Percentiles rank a stretch among this genome's conserved stretches.
Conservation (phyloP, 2,329 filamentous ascomycete species). For the Aspergillus niger region DNA sequence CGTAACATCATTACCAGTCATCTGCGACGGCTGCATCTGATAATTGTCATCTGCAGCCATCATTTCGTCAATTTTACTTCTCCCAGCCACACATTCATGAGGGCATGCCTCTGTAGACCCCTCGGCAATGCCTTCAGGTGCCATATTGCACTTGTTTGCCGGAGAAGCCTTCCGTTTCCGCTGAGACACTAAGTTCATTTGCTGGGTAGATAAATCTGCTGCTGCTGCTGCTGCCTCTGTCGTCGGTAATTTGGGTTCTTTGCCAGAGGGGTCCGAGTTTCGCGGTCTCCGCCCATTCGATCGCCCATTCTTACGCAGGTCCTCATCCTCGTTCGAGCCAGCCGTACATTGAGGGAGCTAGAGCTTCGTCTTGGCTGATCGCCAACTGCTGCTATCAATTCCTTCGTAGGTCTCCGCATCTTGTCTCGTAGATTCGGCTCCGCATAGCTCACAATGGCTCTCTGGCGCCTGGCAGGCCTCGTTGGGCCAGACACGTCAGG, state of each 20-base stretch:
- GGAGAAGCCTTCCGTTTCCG: constrained; percentile 34
- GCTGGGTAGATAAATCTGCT: constrained; percentile 18
- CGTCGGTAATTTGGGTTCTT: constrained; percentile 21
- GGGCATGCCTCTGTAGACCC: background rate
- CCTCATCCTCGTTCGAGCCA: constrained; percentile 37
- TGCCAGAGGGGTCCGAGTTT: constrained; percentile 19
- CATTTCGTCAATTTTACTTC: no score
- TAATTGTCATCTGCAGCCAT: background rate
- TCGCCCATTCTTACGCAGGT: constrained; percentile 10
- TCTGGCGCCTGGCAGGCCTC: constrained; percentile 67
- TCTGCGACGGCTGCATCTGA: background rate
- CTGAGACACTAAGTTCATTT: constrained; percentile 31
- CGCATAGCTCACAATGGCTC: constrained; percentile 73
- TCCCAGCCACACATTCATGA: background rate
- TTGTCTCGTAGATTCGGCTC: constrained; percentile 80
- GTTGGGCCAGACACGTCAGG: constrained; percentile 53
- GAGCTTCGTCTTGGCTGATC: constrained; percentile 48
- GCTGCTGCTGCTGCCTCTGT: constrained; percentile 13
- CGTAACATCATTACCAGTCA: background rate
- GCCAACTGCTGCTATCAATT: constrained; percentile 71
- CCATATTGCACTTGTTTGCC: constrained; percentile 19
- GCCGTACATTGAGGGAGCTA: constrained; percentile 49
- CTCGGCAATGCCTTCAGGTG: background rate
- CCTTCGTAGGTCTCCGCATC: constrained; percentile 78
- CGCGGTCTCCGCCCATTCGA: constrained; percentile 9